Percentiles rank a stretch among this genome's conserved stretches.
Evolutionary conservation across 768 basidiomycete genomes (phyloP).

Genomic region (Russula abietina): DNA sequence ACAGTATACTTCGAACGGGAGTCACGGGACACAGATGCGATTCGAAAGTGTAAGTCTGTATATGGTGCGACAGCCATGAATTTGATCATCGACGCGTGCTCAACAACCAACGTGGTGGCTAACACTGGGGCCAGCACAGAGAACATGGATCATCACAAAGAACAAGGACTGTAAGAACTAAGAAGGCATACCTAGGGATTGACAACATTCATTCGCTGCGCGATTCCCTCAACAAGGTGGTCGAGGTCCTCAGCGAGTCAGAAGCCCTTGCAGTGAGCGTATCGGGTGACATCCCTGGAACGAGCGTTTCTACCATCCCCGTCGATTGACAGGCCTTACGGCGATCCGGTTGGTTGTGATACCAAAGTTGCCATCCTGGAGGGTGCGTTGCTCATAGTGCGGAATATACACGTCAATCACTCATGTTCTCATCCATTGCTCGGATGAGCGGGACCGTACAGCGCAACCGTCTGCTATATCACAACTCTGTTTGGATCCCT

Average conservation of each 20-base stretch:
- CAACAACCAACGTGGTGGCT: conserved; percentile 92
- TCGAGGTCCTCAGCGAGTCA: conserved; percentile 78
- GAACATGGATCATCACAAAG: conserved; percentile 99
- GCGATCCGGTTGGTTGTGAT: conserved; percentile 90
- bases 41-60: conserved; percentile 45
- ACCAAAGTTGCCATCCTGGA: conserved; percentile 86
- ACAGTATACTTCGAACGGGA: conserved; percentile 58
- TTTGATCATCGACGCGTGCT: conserved; percentile 96
- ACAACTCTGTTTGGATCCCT: conserved; percentile 92
- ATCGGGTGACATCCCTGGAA: conserved; percentile 47
- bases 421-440: conserved; percentile 97
- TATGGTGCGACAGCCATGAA: conserved; percentile 94
- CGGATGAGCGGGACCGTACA: conserved; percentile 99
- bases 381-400: conserved; percentile 78
- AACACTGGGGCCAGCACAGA: conserved; percentile 98
- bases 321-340: conserved; percentile 78
- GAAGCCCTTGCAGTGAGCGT: conserved; percentile 62
- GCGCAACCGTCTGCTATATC: conserved; percentile 90
- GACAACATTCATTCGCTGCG: conserved; percentile 98
- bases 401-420: conserved; percentile 95
- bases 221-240: conserved; percentile 79
- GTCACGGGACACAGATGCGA: conserved; percentile 52
- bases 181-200: conserved; percentile 93
- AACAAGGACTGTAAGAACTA: conserved; percentile 90
- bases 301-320: conserved; percentile 39